Base-by-base conservation (phyloP, 2,329 filamentous ascomycete genomes). In the Lithohypha guttulata region DNA sequence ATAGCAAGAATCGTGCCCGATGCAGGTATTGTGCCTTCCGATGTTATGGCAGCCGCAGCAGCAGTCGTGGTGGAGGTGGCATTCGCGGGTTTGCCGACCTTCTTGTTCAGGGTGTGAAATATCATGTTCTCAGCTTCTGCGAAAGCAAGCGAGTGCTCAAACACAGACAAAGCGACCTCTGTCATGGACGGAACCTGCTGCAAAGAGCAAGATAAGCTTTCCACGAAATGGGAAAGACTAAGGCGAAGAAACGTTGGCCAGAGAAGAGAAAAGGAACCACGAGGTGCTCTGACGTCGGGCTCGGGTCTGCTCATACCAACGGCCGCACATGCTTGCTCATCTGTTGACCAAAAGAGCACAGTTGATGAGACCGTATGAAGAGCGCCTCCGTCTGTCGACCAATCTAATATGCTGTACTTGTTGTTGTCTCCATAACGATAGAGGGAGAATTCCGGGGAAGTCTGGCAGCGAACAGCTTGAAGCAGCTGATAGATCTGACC, bases 71-170 rank as follows among this genome's bases (percentile, higher is more conserved):
- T 41, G 7, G 43, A 35, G 2, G 34, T 26, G 11, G 30, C 39
- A 10, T 42, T 40, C 2, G 25, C 13, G n/a, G 27, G 80, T 19
- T 39, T 39, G 11, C n/a, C 17, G 27, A 39, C 10, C 17, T 18
- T 39, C 9, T 23, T 20, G n/a, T 27, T 30, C 10, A 94, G 72
- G 35, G 86, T 82, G 48, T 79, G 83, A 51, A 79, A 79, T 31
- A 95, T 79, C 47, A 87, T 82, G 20, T 84, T 81, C 58, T 98
- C 91, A 6, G 89, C 89, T 60, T 98, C 91, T 8, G 89, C 85
- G 62, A 96, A 98, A 2, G 89, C 89, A 6, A 98, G 69, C 0
- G 87, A 95, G 55, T 95, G 87, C 57, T 98, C 91, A 53, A 96
- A 94, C 2, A 95, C 73, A 0, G 87, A 94, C 84, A 96, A 94